Evolutionary conservation across 1,139 yeast genomes (phyloP).

Genomic region (Hanseniaspora gamundiae): DNA sequence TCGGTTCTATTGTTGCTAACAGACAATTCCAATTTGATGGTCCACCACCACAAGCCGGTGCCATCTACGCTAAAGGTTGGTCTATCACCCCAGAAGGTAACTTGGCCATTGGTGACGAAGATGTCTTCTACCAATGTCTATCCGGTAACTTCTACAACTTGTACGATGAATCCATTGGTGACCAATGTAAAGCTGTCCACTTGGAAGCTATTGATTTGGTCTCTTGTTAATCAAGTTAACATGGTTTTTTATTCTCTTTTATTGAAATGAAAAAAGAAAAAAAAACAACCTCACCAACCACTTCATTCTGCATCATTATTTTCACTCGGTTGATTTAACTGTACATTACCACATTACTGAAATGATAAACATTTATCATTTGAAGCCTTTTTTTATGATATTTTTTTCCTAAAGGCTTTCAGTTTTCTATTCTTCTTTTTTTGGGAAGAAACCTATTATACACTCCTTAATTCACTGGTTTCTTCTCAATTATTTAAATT

Average conservation of each 20-base stretch:
- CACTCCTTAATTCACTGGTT: too few species aligned
- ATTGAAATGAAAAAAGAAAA: background rate
- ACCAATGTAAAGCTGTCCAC: conserved; percentile 54
- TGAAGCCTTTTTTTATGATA: too few species aligned
- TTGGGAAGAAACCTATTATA: too few species aligned
- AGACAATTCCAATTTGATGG: conserved; percentile 84
- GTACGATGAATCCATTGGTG: conserved; percentile 57
- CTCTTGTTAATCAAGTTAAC: conserved; percentile 32
- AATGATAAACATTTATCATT: too few species aligned
- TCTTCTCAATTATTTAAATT: too few species aligned
- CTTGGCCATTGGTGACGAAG: conserved; percentile 56
- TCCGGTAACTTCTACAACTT: conserved; percentile 76
- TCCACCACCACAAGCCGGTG: conserved; percentile 81
- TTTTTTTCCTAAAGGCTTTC: too few species aligned
- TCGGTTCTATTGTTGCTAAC: conserved; percentile 76
- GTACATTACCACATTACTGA: background rate
- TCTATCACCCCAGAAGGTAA: conserved; percentile 46
- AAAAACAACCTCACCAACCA: background rate
- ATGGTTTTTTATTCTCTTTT: background rate
- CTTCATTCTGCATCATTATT: background rate
- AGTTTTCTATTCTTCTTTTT: too few species aligned
- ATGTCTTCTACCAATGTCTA: conserved; percentile 64
- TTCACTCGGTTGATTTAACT: background rate
- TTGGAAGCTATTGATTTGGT: conserved; percentile 54
- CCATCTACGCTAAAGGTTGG: conserved; percentile 78